Conservation (phyloP, 441 rosid species). For the Capsella rubella region DNA sequence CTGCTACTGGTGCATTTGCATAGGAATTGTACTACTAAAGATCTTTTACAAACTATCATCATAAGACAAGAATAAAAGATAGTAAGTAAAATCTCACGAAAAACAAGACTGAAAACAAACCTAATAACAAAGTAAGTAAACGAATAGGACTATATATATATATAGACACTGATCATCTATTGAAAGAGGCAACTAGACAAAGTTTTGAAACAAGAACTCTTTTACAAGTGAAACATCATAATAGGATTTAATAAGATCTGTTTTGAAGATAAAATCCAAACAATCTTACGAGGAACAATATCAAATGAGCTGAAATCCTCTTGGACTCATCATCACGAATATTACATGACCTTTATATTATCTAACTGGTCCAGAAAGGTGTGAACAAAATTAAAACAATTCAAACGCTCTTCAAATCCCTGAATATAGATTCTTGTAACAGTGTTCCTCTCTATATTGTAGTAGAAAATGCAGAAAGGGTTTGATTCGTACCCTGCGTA, state of each 20-base stretch:
- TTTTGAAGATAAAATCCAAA: neutral
- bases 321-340: neutral
- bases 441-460: neutral
- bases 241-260: neutral
- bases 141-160: no score
- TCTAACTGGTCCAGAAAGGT: constrained; percentile 9
- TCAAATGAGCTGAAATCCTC: neutral
- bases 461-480: neutral
- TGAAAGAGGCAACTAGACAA: no score
- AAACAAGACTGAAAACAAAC: no score
- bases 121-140: no score
- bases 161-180: no score
- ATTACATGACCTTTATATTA: neutral
- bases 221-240: neutral
- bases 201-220: no score
- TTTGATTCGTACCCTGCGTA: accelerated
- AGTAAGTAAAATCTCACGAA: no score
- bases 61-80: no score
- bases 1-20: no score
- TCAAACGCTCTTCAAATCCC: neutral
- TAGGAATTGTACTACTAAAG: no score
- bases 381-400: accelerated
- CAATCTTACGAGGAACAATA: neutral
- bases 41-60: no score
- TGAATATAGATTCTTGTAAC: neutral